Base-by-base conservation (phyloP, 345 rosid genomes). In the Excoecaria agallocha region DNA sequence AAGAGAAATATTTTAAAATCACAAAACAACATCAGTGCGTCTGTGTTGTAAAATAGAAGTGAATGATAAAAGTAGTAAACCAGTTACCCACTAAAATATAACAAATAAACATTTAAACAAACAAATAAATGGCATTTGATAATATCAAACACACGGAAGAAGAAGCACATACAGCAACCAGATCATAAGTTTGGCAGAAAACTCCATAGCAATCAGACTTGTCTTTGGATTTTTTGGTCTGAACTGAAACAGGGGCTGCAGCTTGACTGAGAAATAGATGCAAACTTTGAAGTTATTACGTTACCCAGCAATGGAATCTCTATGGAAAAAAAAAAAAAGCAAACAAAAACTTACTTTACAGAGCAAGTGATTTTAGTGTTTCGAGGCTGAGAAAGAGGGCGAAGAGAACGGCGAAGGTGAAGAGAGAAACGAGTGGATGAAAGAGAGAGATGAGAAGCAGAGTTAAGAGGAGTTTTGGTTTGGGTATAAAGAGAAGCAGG, bases 161-260 rank as follows among this genome's bases (percentile, higher is more conserved):
- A 37, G 9, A 73, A 37, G 63, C 70, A 81, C 75, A 24, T 85
- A 93, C 99, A 84, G 99, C 97, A 75, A 81, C 80, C 67, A 95
- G 97, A 80, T 95, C 99, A 80, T 95, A 95, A 48, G 99, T 95
- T 70, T 87, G 93, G 77, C 96, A 93, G 85, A 95, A 95, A 75
- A 95, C 93, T 58, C 99, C 98, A 71, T 68, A 95, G 83, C 98
- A 91, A 1, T 93, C 97, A 24, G 83, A 75, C 78, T 85, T 88
- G 68, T 76, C 77, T 76, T 85, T 87, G 25, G 78, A 74, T 13
- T 41, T 85, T 68, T 82, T 77, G 3, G 78, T 79, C 84, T 78
- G 82, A 64, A 84, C 91, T 1, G 96, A 82, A 11, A 79, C 84
- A 1, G 91, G 91, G 20, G 91, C 85, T 77, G 83, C 85, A 75